phyloP scores from a whole-genome alignment of 495 filamentous ascomycete genomes.

The Oidiodendron maius region DNA sequence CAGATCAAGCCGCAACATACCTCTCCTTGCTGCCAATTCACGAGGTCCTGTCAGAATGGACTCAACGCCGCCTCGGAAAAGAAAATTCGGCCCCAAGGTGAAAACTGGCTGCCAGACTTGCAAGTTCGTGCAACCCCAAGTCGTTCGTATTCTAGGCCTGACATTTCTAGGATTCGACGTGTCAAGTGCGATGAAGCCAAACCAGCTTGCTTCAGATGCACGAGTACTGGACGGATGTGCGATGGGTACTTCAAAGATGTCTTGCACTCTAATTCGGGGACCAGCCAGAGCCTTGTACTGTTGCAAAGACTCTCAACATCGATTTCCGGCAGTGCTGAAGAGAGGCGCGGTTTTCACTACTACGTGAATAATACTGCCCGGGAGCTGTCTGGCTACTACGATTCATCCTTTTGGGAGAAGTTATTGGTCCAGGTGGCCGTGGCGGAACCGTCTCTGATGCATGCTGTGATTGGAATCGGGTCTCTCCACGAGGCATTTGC shows the following conservation, averaged over 20 bases:
- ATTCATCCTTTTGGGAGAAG: constrained; percentile 37
- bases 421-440: constrained; percentile 28
- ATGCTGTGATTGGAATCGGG: constrained; percentile 11
- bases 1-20: too few species aligned
- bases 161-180: constrained; percentile 27
- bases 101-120: constrained; percentile 17
- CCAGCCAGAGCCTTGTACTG: not conserved
- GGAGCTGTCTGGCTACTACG: constrained; percentile 26
- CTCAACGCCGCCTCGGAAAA: not conserved
- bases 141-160: not conserved
- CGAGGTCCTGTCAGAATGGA: not conserved
- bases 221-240: constrained; percentile 32
- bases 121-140: constrained; percentile 8
- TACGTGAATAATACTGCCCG: constrained; percentile 10
- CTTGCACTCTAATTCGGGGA: not conserved
- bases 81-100: constrained; percentile 12
- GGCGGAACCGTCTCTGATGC: constrained; percentile 4
- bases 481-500: not conserved
- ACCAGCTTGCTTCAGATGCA: constrained; percentile 34
- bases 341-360: constrained; percentile 13
- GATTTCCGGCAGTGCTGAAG: constrained; percentile 4
- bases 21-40: not conserved
- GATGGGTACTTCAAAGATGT: constrained; percentile 31
- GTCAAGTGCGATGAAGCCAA: constrained; percentile 40
- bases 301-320: constrained; percentile 9